Conservation (phyloP, 805 yeast genomes). For the Torulaspora gathmanii region DNA sequence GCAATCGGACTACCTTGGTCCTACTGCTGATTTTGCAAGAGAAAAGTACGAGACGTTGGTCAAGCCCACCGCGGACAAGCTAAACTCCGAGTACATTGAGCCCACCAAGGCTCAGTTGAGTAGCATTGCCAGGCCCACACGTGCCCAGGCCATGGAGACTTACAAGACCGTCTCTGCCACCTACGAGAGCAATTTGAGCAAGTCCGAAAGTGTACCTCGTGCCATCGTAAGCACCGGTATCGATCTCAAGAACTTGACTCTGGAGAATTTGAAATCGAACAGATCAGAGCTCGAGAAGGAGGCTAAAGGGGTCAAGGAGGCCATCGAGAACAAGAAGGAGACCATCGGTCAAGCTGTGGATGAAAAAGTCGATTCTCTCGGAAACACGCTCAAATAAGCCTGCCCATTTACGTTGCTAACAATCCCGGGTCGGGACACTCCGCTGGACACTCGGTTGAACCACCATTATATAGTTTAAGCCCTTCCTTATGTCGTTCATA, state of each 20-base stretch:
- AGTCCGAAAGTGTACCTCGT: slow-evolving; percentile 31
- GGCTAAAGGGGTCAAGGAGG: slow-evolving; percentile 8
- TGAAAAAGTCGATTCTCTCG: slow-evolving; percentile 8
- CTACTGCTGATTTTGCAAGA: slow-evolving; percentile 26
- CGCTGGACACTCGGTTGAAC: background rate
- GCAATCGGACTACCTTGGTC: slow-evolving; percentile 21
- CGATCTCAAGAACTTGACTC: slow-evolving; percentile 29
- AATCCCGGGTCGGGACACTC: background rate
- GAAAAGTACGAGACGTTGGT: slow-evolving; percentile 22
- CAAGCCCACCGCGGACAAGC: slow-evolving; percentile 26
- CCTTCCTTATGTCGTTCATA: slow-evolving; percentile 1
- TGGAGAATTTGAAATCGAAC: slow-evolving; percentile 27
- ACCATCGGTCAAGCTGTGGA: slow-evolving; percentile 4
- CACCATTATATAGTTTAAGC: background rate
- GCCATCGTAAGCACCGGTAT: slow-evolving; percentile 34
- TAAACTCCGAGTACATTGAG: slow-evolving; percentile 16
- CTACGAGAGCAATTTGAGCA: slow-evolving; percentile 29
- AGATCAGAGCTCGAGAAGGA: slow-evolving; percentile 10
- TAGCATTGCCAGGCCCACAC: slow-evolving; percentile 17
- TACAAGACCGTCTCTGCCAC: slow-evolving; percentile 29
- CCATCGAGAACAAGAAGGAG: slow-evolving; percentile 5
- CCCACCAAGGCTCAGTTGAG: slow-evolving; percentile 21
- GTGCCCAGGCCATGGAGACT: slow-evolving; percentile 21
- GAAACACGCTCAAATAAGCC: slow-evolving; percentile 5
- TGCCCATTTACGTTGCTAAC: slow-evolving; percentile 6